A percentile compares a stretch with the other conserved stretches of the same genome.
Conservation (phyloP, 1,284 basidiomycete genomes). For the Leccinum subrobustum region DNA sequence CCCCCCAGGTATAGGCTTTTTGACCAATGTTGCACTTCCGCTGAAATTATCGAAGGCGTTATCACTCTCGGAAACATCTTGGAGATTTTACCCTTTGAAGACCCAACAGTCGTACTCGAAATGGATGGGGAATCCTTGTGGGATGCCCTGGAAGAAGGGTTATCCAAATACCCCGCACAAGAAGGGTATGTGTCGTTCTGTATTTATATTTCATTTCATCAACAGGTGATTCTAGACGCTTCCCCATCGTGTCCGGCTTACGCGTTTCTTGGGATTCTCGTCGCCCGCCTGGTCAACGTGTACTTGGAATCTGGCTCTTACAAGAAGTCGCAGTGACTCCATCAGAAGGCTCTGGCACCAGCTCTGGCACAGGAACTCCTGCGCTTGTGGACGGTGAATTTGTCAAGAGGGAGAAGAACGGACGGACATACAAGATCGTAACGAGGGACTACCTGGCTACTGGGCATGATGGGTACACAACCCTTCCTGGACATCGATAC, state of each 20-base stretch:
- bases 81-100: constrained; percentile 90
- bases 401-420: constrained; percentile 53
- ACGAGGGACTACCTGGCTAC: constrained; percentile 76
- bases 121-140: constrained; percentile 81
- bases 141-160: constrained; percentile 76
- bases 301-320: constrained; percentile 70
- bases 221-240: constrained; percentile 57
- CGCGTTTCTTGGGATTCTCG: constrained; percentile 87
- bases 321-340: constrained; percentile 46
- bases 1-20: constrained; percentile 60
- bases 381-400: constrained; percentile 47
- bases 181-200: constrained; percentile 62
- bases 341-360: constrained; percentile 36
- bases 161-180: constrained; percentile 85
- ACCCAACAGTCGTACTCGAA: constrained; percentile 81
- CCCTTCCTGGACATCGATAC: constrained; percentile 65
- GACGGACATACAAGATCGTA: constrained; percentile 72
- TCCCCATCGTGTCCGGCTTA: constrained; percentile 87
- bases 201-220: background rate
- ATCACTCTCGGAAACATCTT: constrained; percentile 82
- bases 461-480: constrained; percentile 80
- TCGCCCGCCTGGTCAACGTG: constrained; percentile 64
- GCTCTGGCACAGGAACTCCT: constrained; percentile 41
- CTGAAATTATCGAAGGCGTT: constrained; percentile 44
- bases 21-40: background rate